phyloP scores from a whole-genome alignment of 768 basidiomycete species.

The Naganishia randhawae region DNA sequence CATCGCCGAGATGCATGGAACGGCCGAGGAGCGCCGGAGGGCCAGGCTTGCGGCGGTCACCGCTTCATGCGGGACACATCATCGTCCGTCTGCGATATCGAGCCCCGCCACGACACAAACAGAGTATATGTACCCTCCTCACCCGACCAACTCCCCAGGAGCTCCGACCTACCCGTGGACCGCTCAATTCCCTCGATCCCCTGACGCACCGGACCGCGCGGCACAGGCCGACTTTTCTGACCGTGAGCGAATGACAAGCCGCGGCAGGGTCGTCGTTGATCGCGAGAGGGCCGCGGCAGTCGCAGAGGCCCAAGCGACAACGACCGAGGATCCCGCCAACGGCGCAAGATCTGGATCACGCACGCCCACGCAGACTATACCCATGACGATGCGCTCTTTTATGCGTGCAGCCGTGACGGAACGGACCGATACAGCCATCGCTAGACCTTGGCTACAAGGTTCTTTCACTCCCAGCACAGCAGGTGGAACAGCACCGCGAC shows the following conservation, averaged over 20 bases:
- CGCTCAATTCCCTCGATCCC: neutral
- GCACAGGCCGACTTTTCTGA: neutral
- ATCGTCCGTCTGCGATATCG: too few relatives aligned
- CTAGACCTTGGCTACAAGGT: neutral
- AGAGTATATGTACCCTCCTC: too few relatives aligned
- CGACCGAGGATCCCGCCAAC: neutral
- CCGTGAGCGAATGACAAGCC: neutral
- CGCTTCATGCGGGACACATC: neutral
- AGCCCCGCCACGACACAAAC: neutral
- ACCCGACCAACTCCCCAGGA: neutral
- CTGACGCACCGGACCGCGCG: neutral
- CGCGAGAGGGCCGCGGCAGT: neutral
- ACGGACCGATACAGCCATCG: neutral
- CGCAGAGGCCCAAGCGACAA: neutral
- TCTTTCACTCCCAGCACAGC: neutral
- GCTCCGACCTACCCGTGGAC: neutral
- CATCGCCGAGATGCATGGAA: constrained; percentile 21
- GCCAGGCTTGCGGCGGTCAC: neutral
- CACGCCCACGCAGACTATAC: neutral
- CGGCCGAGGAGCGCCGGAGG: neutral
- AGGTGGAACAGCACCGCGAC: neutral
- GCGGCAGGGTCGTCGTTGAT: constrained; percentile 5
- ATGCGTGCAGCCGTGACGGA: neutral
- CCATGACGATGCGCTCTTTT: neutral
- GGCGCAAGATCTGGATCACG: too few relatives aligned